phyloP scores from a whole-genome alignment of 139 green algal species.

The Pseudopediastrum boryanum region DNA sequence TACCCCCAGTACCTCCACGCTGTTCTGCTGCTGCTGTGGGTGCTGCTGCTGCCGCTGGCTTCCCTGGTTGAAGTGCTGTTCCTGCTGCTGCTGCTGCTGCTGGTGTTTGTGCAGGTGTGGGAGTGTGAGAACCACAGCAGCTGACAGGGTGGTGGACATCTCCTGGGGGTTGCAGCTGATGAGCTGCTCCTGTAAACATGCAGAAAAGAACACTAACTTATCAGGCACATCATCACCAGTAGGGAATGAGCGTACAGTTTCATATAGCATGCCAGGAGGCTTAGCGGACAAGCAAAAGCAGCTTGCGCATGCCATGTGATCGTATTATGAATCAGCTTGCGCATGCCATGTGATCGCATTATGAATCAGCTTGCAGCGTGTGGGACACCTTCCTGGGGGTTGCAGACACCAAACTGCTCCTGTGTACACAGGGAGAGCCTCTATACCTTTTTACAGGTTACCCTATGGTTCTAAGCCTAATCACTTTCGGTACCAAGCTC shows the following conservation, averaged over 20 bases:
- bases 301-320: background rate
- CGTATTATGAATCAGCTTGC: background rate
- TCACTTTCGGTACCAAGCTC: too few species aligned
- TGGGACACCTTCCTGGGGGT: too few species aligned
- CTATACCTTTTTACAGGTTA: too few species aligned
- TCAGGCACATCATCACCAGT: background rate
- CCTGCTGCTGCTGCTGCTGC: background rate
- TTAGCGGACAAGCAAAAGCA: background rate
- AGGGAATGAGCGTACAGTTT: background rate
- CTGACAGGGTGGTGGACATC: slow-evolving; percentile 6
- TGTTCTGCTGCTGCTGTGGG: too few species aligned
- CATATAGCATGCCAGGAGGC: background rate
- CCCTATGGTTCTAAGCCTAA: too few species aligned
- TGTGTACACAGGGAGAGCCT: too few species aligned
- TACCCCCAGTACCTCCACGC: too few species aligned
- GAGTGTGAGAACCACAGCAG: slow-evolving; percentile 8
- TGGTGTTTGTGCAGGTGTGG: slow-evolving; percentile 12
- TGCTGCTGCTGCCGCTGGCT: slow-evolving; percentile 3
- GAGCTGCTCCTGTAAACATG: background rate
- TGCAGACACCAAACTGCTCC: too few species aligned
- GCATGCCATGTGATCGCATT: background rate
- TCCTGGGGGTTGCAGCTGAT: background rate
- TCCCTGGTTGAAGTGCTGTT: background rate
- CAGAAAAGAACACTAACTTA: too few species aligned
- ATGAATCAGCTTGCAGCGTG: too few species aligned